phyloP scores from a whole-genome alignment of 768 basidiomycete genomes.

The Lactarius indigo region DNA sequence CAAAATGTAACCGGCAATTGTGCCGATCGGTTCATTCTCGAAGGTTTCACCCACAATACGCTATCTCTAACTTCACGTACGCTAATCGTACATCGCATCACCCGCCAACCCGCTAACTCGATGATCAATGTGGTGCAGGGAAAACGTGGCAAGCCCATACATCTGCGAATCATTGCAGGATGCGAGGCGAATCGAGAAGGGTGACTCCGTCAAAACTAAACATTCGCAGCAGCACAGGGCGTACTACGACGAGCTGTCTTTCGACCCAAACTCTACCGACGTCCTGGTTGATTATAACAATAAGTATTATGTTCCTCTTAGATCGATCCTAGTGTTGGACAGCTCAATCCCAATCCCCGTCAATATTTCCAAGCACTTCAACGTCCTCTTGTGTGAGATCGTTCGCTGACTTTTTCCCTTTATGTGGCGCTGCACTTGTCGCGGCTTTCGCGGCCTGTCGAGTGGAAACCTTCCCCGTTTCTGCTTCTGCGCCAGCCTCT shows the following conservation, averaged over 20 bases:
- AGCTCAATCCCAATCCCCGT: constrained; percentile 28
- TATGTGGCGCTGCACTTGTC: constrained; percentile 2
- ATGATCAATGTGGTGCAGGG: neutral
- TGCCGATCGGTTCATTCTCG: neutral
- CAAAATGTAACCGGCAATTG: neutral
- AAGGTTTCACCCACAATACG: neutral
- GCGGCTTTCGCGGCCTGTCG: constrained; percentile 14
- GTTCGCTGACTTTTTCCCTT: constrained; percentile 17
- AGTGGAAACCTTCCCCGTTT: constrained; percentile 3
- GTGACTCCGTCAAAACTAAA: neutral
- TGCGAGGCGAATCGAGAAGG: neutral
- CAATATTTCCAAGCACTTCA: constrained; percentile 33
- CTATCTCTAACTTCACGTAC: neutral
- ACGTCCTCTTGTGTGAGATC: constrained; percentile 27
- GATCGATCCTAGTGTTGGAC: neutral
- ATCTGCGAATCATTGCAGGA: neutral
- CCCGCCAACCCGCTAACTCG: neutral
- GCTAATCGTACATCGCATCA: neutral
- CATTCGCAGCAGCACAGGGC: neutral
- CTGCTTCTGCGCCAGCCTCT: constrained; percentile 2
- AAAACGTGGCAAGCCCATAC: neutral
- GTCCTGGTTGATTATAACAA: neutral
- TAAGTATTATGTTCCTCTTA: neutral
- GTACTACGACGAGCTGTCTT: neutral
- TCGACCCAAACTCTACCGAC: neutral